These are phyloP conservation scores for Colletotrichum sansevieriae DNA, from an alignment of 2,329 filamentous ascomycete genomes.

Conservation along the genomic window DNA sequence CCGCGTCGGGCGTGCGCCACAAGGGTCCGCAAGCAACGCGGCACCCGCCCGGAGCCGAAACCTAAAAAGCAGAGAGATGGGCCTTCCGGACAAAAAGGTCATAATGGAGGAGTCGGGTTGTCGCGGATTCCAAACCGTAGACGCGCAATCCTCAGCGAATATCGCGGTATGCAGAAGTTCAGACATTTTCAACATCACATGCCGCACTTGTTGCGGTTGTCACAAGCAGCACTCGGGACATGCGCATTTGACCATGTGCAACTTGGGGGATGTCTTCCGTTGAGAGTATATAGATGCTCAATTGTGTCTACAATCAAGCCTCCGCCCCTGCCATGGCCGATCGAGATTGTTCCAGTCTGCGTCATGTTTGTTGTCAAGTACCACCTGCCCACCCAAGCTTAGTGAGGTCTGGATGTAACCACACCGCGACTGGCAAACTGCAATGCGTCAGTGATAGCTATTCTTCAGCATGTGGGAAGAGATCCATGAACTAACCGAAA, in stretches of 20 bases:
- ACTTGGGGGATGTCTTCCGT: background rate
- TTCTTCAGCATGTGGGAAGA: constrained; percentile 10
- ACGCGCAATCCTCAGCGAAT: too few relatives aligned
- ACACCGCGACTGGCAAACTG: background rate
- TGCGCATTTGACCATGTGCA: background rate
- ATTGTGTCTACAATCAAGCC: background rate
- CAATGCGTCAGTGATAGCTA: background rate
- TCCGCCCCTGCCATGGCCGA: background rate
- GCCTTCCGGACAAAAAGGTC: background rate
- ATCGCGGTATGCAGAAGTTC: too few relatives aligned
- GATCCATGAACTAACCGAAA: background rate
- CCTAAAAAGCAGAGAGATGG: background rate
- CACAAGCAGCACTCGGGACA: background rate
- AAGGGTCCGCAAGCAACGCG: background rate
- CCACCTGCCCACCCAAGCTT: constrained; percentile 14
- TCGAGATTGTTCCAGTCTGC: constrained; percentile 9
- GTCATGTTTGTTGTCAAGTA: constrained; percentile 1
- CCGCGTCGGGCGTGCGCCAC: background rate
- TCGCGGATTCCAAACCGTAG: background rate
- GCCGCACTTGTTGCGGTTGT: background rate
- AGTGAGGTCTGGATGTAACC: constrained; percentile 3
- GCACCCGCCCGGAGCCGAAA: constrained; percentile 1
- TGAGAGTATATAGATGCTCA: too few relatives aligned
- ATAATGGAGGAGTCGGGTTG: background rate
- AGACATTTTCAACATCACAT: background rate